Evolutionary conservation across 306 rosid species (phyloP).

Genomic region (Neltuma alba): DNA sequence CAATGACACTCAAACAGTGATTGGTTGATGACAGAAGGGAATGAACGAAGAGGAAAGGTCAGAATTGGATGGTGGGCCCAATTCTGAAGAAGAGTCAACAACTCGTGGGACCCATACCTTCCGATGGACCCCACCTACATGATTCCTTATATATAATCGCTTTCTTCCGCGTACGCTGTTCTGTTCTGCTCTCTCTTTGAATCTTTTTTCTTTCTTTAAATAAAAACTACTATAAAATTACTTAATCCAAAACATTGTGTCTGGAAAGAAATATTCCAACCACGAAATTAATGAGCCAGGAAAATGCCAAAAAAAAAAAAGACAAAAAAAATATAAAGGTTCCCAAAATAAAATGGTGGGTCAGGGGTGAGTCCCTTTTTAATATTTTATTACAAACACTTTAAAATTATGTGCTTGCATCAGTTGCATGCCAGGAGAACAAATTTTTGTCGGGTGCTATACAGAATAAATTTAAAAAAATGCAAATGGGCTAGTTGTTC

Average conservation of each 20-base stretch:
- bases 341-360: slow-evolving; percentile 18
- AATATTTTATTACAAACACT: slow-evolving; percentile 8
- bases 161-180: background rate
- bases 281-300: background rate
- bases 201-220: background rate
- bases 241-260: background rate
- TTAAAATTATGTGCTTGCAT: slow-evolving; percentile 1
- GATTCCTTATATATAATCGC: slow-evolving; percentile 2
- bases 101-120: slow-evolving; percentile 35
- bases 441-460: slow-evolving; percentile 1
- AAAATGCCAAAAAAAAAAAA: background rate
- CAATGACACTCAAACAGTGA: background rate
- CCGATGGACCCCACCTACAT: slow-evolving; percentile 7
- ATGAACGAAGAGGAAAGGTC: slow-evolving; percentile 10
- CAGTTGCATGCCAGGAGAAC: no score
- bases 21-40: background rate
- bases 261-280: background rate
- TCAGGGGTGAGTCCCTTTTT: slow-evolving; percentile 24
- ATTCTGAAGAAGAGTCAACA: slow-evolving; percentile 26
- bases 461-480: slow-evolving; percentile 12
- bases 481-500: background rate
- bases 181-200: background rate
- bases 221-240: no score
- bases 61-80: slow-evolving; percentile 11
- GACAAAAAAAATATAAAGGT: background rate